These are phyloP conservation scores for Jacaranda copaia DNA, from an alignment of 257 asterid species.

Conservation along the genomic window DNA sequence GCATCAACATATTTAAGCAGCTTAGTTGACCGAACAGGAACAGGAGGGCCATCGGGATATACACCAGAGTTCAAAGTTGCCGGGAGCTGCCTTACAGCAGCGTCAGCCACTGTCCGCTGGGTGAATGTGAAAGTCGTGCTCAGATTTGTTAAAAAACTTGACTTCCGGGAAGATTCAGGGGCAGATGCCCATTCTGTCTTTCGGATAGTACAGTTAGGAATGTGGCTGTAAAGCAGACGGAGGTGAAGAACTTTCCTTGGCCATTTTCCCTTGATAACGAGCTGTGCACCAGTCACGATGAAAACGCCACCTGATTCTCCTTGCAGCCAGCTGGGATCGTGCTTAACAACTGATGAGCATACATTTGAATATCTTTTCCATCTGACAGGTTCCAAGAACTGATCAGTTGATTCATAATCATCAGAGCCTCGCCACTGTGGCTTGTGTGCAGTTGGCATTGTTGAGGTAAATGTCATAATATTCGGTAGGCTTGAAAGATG, in stretches of 20 bases:
- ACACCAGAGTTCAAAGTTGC: slow-evolving; percentile 85
- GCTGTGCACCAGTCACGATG: slow-evolving; percentile 91
- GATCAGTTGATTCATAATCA: slow-evolving; percentile 64
- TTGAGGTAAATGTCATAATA: slow-evolving; percentile 53
- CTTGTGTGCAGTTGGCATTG: slow-evolving; percentile 39
- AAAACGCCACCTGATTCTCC: slow-evolving; percentile 68
- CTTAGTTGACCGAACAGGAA: slow-evolving; percentile 74
- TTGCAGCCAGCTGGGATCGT: slow-evolving; percentile 75
- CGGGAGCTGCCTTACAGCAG: slow-evolving; percentile 65
- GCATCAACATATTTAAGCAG: slow-evolving; percentile 80
- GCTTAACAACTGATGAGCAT: slow-evolving; percentile 78
- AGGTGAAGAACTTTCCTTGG: slow-evolving; percentile 88
- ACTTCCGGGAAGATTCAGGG: slow-evolving; percentile 75
- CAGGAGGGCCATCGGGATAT: slow-evolving; percentile 95
- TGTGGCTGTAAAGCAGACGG: slow-evolving; percentile 75
- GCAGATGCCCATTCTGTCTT: slow-evolving; percentile 94
- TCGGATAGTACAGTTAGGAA: slow-evolving; percentile 76
- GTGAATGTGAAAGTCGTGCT: slow-evolving; percentile 95
- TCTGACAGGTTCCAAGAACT: slow-evolving; percentile 84
- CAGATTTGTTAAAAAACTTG: slow-evolving; percentile 75
- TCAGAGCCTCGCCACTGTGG: slow-evolving; percentile 95
- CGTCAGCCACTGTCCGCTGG: slow-evolving; percentile 61
- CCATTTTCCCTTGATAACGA: slow-evolving; percentile 85
- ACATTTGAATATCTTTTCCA: slow-evolving; percentile 84
- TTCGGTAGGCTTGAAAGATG: slow-evolving; percentile 93